Evolutionary conservation across 129 eudicot species (phyloP), one percentile per base, ranked within the genome.

Genomic region (Daucus carota): DNA sequence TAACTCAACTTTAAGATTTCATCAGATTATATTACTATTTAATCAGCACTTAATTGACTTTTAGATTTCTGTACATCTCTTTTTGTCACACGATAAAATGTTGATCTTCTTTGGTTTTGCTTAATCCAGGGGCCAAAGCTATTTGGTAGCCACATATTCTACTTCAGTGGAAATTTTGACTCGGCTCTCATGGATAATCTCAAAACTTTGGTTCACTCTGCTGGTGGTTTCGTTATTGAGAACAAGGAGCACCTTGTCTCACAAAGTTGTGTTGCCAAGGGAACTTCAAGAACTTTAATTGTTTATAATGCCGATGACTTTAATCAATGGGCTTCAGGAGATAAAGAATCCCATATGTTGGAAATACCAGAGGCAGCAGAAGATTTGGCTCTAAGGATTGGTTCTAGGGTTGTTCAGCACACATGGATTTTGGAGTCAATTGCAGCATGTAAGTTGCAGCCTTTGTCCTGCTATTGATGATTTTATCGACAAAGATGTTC

Each of bases 91-190:
- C 8, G 9, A 34, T 22, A 44, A 70, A 13, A 32, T 1, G 29
- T 36, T 70, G 44, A 26, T 72, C 75, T 72, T 72, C 57, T 28
- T 63, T 72, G 38, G 32, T 43, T 43, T 50, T 72, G 31, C 12
- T 13, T 1, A 26, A 72, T 77, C 85, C 90, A 93, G 98, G 87
- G 47, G 44, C 91, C 88, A 48, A 90, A 85, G 77, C 95, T 93
- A 79, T 93, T 93, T 74, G 79, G 59, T 46, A 81, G 87, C 69
- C n/a, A 82, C 42, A 82, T 67, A 12, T 93, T 93, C 73, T 85
- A 80, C 77, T 85, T 93, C 62, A 44, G 59, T 72, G 98, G 97
- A 26, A 94, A 87, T 26, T 93, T 86, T 83, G 70, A 63, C 70
- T 31, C 73, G 6, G 73, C 67, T 47, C 81, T 52, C 84, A 65